Percentiles rank a stretch among this genome's conserved stretches.
Evolutionary conservation across 139 green algal genomes (phyloP).

Genomic region (Spirogloea muscicola): DNA sequence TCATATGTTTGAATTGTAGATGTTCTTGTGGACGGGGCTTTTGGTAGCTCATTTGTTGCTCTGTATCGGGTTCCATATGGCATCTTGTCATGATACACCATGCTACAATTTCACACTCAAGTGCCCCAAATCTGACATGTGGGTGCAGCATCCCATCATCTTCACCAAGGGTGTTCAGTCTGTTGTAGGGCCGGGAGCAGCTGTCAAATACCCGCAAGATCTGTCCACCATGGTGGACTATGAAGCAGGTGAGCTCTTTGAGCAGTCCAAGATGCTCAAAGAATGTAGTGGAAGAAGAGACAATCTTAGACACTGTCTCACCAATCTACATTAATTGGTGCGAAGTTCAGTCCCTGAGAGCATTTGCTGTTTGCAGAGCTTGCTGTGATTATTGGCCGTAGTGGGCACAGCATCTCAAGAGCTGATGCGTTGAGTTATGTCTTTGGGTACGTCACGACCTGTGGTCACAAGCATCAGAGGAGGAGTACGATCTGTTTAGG

Average conservation of each 20-base stretch:
- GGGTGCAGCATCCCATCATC: conserved; percentile 27
- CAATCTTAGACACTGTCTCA: background rate
- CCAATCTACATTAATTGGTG: background rate
- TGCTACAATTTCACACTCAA: too few species aligned
- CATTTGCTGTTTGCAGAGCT: conserved; percentile 37
- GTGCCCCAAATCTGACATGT: too few species aligned
- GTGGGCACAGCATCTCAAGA: conserved; percentile 17
- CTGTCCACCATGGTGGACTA: conserved; percentile 42
- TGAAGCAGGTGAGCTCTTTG: conserved; percentile 30
- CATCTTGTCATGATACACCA: too few species aligned
- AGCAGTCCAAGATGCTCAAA: too few species aligned
- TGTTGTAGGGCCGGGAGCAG: conserved; percentile 23
- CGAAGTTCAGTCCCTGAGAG: background rate
- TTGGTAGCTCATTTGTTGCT: too few species aligned
- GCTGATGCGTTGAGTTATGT: conserved; percentile 42
- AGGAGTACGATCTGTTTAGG: too few species aligned
- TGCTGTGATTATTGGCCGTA: conserved; percentile 46
- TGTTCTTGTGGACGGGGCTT: too few species aligned
- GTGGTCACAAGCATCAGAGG: too few species aligned
- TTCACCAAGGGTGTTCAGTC: conserved; percentile 39
- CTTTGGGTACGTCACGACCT: too few species aligned
- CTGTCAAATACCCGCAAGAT: conserved; percentile 8
- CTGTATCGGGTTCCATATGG: too few species aligned
- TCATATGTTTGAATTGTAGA: too few species aligned
- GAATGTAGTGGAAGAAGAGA: too few species aligned